These are phyloP conservation scores for Lasiodiplodia theobromae DNA, from an alignment of 2,329 filamentous ascomycete genomes.

Conservation along the genomic window DNA sequence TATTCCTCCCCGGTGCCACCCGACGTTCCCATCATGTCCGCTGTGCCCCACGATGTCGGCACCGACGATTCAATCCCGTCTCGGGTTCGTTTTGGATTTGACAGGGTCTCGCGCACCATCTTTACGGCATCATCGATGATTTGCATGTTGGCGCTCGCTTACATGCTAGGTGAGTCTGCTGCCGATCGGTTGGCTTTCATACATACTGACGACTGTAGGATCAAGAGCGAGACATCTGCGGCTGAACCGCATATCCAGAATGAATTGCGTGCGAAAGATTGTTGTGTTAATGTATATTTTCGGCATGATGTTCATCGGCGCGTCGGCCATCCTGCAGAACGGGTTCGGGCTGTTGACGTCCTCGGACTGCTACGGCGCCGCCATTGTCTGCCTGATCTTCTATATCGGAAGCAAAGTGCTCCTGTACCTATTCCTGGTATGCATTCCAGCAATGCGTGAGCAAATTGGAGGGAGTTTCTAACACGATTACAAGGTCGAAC, in stretches of 20 bases:
- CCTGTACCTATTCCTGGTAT: slow-evolving; percentile 34
- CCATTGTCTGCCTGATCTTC: slow-evolving; percentile 49
- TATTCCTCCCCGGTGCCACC: background rate
- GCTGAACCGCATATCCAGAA: slow-evolving; percentile 33
- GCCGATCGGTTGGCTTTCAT: too few relatives aligned
- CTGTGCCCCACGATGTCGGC: background rate
- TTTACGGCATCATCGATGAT: slow-evolving; percentile 36
- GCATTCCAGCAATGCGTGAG: background rate
- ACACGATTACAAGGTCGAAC: slow-evolving; percentile 49
- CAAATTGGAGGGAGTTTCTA: background rate
- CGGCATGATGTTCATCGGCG: slow-evolving; percentile 45
- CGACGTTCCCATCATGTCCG: background rate
- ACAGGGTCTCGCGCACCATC: slow-evolving; percentile 21
- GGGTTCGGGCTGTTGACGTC: slow-evolving; percentile 41
- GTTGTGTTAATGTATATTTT: slow-evolving; percentile 45
- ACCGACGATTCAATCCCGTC: background rate
- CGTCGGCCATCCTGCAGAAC: slow-evolving; percentile 43
- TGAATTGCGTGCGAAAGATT: slow-evolving; percentile 43
- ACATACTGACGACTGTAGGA: slow-evolving; percentile 31
- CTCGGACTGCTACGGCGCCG: slow-evolving; percentile 42
- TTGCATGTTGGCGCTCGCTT: slow-evolving; percentile 40
- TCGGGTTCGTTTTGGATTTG: background rate
- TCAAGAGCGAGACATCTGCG: slow-evolving; percentile 37
- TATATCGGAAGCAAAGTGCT: slow-evolving; percentile 45
- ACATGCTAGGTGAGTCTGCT: slow-evolving; percentile 36